phyloP scores from a whole-genome alignment of 2,329 filamentous ascomycete genomes.

The Fusarium setosum region DNA sequence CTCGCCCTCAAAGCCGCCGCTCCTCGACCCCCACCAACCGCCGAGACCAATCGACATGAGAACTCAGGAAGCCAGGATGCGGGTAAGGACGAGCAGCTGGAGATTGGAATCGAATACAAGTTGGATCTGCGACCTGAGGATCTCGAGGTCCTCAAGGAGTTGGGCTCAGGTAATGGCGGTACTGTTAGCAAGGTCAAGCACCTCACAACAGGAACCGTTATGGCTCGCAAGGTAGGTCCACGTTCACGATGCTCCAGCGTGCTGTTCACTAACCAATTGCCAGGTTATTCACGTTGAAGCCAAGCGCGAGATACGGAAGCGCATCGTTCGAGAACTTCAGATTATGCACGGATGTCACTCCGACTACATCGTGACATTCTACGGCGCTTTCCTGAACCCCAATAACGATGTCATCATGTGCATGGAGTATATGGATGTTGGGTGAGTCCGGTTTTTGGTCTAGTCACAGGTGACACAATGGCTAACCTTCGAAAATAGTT shows the following conservation, averaged over 20 bases:
- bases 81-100: slow-evolving; percentile 73
- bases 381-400: slow-evolving; percentile 96
- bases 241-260: background rate
- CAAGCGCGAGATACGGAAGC: slow-evolving; percentile 95
- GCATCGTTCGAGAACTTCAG: slow-evolving; percentile 95
- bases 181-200: slow-evolving; percentile 99
- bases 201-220: slow-evolving; percentile 91
- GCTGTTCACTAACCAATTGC: slow-evolving; percentile 24
- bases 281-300: slow-evolving; percentile 98
- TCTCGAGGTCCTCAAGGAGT: slow-evolving; percentile 90
- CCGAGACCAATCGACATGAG: slow-evolving; percentile 75
- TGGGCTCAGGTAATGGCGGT: slow-evolving; percentile 95
- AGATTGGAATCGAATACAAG: slow-evolving; percentile 98
- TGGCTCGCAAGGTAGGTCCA: slow-evolving; percentile 89
- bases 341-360: slow-evolving; percentile 99
- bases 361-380: slow-evolving; percentile 97
- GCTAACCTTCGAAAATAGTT: slow-evolving; percentile 62
- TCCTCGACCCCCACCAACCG: slow-evolving; percentile 77
- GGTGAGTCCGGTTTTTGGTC: slow-evolving; percentile 68
- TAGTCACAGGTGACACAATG: no score
- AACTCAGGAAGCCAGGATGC: slow-evolving; percentile 69
- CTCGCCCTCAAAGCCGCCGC: slow-evolving; percentile 85
- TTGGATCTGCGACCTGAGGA: slow-evolving; percentile 93
- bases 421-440: slow-evolving; percentile 99
- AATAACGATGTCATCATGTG: slow-evolving; percentile 99